phyloP scores from a whole-genome alignment of 2,329 filamentous ascomycete species.

The Herpotrichia juniperi region DNA sequence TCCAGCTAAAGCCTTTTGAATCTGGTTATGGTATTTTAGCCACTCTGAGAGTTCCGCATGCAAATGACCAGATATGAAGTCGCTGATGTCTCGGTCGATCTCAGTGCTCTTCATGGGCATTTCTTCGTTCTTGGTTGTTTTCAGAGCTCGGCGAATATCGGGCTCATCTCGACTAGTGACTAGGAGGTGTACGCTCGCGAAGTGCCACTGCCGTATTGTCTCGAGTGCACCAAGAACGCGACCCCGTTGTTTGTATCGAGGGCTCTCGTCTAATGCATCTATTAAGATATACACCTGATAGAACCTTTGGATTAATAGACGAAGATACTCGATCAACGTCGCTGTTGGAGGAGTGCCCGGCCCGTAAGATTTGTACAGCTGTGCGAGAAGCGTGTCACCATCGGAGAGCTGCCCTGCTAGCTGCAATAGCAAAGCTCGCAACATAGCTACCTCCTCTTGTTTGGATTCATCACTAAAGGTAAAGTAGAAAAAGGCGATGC shows the following conservation, averaged over 20 bases:
- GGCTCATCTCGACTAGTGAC: conserved; percentile 15
- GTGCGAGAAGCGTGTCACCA: conserved; percentile 5
- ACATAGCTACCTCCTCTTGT: conserved; percentile 9
- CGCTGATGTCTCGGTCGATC: conserved; percentile 24
- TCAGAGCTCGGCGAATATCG: conserved; percentile 16
- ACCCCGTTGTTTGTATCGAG: conserved; percentile 5
- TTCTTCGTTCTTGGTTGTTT: conserved; percentile 12
- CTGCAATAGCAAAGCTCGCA: conserved; percentile 12
- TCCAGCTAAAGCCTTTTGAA: conserved; percentile 11
- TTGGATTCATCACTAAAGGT: conserved; percentile 12
- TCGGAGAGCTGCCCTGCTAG: conserved; percentile 9
- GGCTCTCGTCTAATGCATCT: conserved; percentile 3
- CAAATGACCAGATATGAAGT: conserved; percentile 21
- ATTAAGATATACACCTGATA: neutral
- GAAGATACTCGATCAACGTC: neutral
- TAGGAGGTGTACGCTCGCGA: conserved; percentile 8
- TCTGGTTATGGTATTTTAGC: conserved; percentile 13
- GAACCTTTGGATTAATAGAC: neutral
- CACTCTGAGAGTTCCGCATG: conserved; percentile 10
- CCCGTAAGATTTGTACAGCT: conserved; percentile 5
- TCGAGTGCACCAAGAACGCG: conserved; percentile 4
- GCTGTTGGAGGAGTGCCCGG: neutral
- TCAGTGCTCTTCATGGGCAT: conserved; percentile 17
- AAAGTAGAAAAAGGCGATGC: conserved; percentile 11
- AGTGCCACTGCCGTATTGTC: conserved; percentile 7